Conservation (phyloP, 108 stramenopile species). For the Nannochloropsis oceanica region DNA sequence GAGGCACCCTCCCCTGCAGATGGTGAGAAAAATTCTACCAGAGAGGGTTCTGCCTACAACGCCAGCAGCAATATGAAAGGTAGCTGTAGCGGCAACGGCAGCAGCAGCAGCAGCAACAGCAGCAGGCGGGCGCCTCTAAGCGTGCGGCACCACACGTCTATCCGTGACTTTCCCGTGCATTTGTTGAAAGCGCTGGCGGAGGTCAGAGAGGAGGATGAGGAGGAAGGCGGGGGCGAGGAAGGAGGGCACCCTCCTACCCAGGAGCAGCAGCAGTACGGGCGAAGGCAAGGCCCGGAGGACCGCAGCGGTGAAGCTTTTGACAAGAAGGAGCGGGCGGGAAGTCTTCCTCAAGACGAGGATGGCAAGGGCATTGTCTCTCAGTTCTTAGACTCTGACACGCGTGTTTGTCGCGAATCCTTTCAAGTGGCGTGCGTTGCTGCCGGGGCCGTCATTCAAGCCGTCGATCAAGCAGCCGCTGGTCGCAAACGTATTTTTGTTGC, state of each 20-base stretch:
- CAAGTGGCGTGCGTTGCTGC: conserved; percentile 66
- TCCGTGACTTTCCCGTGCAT: background rate
- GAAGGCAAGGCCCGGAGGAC: background rate
- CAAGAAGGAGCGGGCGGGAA: background rate
- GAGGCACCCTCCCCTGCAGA: background rate
- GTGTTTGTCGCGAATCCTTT: conserved; percentile 31
- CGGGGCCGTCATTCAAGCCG: conserved; percentile 40
- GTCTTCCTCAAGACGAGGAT: background rate
- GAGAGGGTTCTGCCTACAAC: background rate
- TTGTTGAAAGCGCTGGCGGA: background rate
- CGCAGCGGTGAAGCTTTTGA: background rate
- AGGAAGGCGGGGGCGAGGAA: background rate
- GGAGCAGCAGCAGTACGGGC: background rate
- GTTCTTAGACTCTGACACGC: conserved; percentile 36
- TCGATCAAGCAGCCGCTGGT: conserved; percentile 37
- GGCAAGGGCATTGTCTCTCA: background rate
- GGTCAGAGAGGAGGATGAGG: background rate
- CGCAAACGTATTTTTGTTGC: conserved; percentile 57
- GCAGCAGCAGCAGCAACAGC: background rate
- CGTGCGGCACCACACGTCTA: background rate
- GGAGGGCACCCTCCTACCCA: background rate
- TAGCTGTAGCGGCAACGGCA: no score
- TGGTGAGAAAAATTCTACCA: background rate
- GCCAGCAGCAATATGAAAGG: background rate
- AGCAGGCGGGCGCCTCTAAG: background rate